These are phyloP conservation scores for Flaveria brownii DNA, from an alignment of 129 eudicot genomes.

Conservation along the genomic window DNA sequence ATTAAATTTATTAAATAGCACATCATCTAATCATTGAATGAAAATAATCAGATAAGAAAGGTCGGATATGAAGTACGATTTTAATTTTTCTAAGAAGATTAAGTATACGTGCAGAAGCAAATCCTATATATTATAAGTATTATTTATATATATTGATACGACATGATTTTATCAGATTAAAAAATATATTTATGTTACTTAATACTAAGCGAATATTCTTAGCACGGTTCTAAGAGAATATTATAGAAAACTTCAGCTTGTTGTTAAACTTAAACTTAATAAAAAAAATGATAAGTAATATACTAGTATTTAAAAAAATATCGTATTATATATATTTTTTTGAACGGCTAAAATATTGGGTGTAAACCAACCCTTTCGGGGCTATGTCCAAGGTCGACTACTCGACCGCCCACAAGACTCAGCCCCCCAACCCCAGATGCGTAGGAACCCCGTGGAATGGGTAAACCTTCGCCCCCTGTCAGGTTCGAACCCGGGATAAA, in stretches of 20 bases:
- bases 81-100: not conserved
- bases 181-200: not conserved
- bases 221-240: not conserved
- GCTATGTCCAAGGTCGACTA: too few relatives aligned
- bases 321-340: too few relatives aligned
- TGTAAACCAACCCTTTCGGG: too few relatives aligned
- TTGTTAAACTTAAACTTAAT: not conserved
- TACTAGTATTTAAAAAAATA: not conserved
- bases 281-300: too few relatives aligned
- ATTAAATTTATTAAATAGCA: not conserved
- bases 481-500: too few relatives aligned
- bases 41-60: not conserved
- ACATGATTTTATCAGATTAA: conserved; percentile 7
- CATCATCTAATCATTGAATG: not conserved
- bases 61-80: not conserved
- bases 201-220: not conserved
- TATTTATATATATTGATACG: not conserved
- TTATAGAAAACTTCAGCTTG: not conserved
- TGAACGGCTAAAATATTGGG: too few relatives aligned
- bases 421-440: too few relatives aligned
- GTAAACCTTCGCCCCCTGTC: too few relatives aligned
- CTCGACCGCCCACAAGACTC: too few relatives aligned
- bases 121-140: not conserved
- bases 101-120: not conserved
- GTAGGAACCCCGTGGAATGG: too few relatives aligned